A percentile compares a stretch with the other conserved stretches of the same genome.
Conservation (phyloP, 106 monocot species). For the Dendrobium catenatum region DNA sequence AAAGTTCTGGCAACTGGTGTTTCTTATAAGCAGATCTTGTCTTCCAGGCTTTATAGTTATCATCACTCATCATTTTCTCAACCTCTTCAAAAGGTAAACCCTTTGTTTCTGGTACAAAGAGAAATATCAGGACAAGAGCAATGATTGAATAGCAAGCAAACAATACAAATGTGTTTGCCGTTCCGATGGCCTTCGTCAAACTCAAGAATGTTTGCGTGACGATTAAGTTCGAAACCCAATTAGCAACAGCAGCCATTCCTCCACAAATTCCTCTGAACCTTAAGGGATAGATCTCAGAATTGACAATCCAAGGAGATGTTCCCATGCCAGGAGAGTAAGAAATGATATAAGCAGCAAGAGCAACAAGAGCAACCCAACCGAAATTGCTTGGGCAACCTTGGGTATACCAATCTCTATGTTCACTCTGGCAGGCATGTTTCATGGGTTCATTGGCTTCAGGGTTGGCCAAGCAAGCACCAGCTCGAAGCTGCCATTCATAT, state of each 20-base stretch:
- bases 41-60: slow-evolving; percentile 42
- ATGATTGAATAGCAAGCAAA: slow-evolving; percentile 35
- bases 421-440: slow-evolving; percentile 26
- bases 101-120: slow-evolving; percentile 70
- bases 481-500: slow-evolving; percentile 36
- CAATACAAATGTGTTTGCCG: slow-evolving; percentile 47
- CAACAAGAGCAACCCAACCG: slow-evolving; percentile 59
- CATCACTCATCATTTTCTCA: slow-evolving; percentile 47
- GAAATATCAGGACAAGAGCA: slow-evolving; percentile 40
- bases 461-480: slow-evolving; percentile 55
- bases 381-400: slow-evolving; percentile 67
- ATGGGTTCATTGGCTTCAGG: neutral
- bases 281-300: slow-evolving; percentile 79
- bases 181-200: slow-evolving; percentile 53
- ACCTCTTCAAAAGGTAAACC: slow-evolving; percentile 71
- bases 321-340: slow-evolving; percentile 88
- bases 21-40: slow-evolving; percentile 1
- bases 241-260: slow-evolving; percentile 57
- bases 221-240: slow-evolving; percentile 76
- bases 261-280: slow-evolving; percentile 58
- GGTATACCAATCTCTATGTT: slow-evolving; percentile 49
- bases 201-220: slow-evolving; percentile 59
- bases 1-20: neutral
- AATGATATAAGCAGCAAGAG: slow-evolving; percentile 51
- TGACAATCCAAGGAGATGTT: slow-evolving; percentile 74